A percentile compares a stretch with the other conserved stretches of the same genome.
These are phyloP conservation scores for Pezicula radicicola DNA, from an alignment of 2,329 filamentous ascomycete species.

Conservation along the genomic window DNA sequence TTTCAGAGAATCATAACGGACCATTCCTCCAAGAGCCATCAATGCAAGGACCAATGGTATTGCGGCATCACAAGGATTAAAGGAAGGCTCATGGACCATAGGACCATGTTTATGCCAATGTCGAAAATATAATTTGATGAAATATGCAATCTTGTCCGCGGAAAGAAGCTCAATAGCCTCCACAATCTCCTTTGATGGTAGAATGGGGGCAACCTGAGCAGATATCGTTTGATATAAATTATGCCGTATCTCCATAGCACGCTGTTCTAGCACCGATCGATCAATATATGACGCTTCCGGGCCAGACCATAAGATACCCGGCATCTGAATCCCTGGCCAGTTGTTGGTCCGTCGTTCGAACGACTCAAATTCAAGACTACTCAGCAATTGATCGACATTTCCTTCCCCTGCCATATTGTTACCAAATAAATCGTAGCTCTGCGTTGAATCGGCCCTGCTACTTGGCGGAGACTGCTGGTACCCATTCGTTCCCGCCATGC, in stretches of 20 bases:
- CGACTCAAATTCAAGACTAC: conserved; percentile 21
- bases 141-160: conserved; percentile 19
- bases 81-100: conserved; percentile 27
- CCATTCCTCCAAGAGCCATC: conserved; percentile 28
- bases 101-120: conserved; percentile 30
- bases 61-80: conserved; percentile 24
- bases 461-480: conserved; percentile 6
- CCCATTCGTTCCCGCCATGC: not conserved
- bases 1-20: conserved; percentile 7
- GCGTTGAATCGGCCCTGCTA: conserved; percentile 5
- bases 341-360: conserved; percentile 22
- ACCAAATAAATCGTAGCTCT: conserved; percentile 8
- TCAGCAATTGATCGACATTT: conserved; percentile 20
- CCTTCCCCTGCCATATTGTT: conserved; percentile 11
- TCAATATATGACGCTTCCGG: conserved; percentile 13
- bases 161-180: conserved; percentile 25
- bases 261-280: conserved; percentile 18
- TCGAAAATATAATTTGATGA: conserved; percentile 26
- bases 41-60: conserved; percentile 25
- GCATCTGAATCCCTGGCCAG: conserved; percentile 15
- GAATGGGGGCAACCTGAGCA: conserved; percentile 15
- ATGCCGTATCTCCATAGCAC: conserved; percentile 23
- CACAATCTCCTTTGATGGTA: conserved; percentile 18
- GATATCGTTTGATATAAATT: conserved; percentile 23
- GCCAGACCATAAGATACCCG: conserved; percentile 18